These are phyloP conservation scores for Lachnellula arida DNA, from an alignment of 2,329 filamentous ascomycete genomes.

Conservation along the genomic window DNA sequence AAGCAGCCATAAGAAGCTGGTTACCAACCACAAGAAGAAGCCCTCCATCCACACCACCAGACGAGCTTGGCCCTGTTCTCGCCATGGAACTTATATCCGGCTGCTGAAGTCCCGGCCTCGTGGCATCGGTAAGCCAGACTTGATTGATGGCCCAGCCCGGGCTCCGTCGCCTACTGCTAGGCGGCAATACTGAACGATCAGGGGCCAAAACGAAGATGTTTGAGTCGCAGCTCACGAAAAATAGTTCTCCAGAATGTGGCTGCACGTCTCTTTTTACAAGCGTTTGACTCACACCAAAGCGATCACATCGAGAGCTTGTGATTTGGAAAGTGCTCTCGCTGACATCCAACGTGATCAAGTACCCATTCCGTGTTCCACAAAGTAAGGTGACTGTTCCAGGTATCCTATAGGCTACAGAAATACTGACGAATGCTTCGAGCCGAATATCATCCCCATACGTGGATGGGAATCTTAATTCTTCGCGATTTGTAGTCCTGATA, in stretches of 20 bases:
- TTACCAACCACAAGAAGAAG: slow-evolving; percentile 47
- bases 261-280: slow-evolving; percentile 23
- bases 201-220: slow-evolving; percentile 33
- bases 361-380: slow-evolving; percentile 29
- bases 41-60: slow-evolving; percentile 23
- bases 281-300: slow-evolving; percentile 26
- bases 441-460: not conserved
- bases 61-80: slow-evolving; percentile 36
- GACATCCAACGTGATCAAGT: slow-evolving; percentile 23
- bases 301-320: slow-evolving; percentile 13
- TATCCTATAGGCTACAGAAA: slow-evolving; percentile 11
- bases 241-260: slow-evolving; percentile 21
- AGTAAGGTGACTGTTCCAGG: slow-evolving; percentile 18
- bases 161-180: not conserved
- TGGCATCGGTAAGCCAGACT: slow-evolving; percentile 49
- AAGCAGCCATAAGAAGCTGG: slow-evolving; percentile 48
- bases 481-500: slow-evolving; percentile 2
- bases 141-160: slow-evolving; percentile 25
- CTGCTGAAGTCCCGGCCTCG: slow-evolving; percentile 41
- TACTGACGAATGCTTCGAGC: slow-evolving; percentile 25
- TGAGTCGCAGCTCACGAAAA: slow-evolving; percentile 47
- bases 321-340: slow-evolving; percentile 10
- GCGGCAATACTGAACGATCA: not conserved
- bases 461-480: slow-evolving; percentile 10
- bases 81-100: slow-evolving; percentile 46